Evolutionary conservation across 345 rosid genomes (phyloP), one percentile per base, ranked within the genome.

Genomic region (Moricandia arvensis): DNA sequence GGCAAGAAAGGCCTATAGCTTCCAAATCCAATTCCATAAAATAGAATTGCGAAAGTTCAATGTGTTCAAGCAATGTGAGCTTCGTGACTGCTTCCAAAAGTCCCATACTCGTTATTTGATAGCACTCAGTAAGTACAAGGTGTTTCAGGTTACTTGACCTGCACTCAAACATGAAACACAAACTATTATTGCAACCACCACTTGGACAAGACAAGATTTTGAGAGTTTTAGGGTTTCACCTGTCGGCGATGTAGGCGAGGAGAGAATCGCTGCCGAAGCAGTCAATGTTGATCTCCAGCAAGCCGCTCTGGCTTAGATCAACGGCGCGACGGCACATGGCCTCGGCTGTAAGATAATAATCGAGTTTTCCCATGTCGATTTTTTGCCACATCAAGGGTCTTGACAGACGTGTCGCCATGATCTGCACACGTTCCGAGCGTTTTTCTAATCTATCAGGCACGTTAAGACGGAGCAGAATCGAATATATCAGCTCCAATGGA

Each of bases 331-430:
- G 68, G 51, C 83, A 89, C 68, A 87, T 62, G 18, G 6, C 6
- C 6, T 6, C 27, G 4, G 33, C 81, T 33, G 66, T 12, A 60
- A 59, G 68, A 6, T 11, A 5, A 21, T 21, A 21, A 21, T 16
- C 15, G 7, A 0, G n/a, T 69, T 66, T 53, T 31, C 31, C 76
- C 3, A 0, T 9, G 16, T 71, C 84, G 68, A 89, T 79, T 58
- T 62, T 51, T 8, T 81, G 73, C 87, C 92, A 89, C 81, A 85
- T 75, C 7, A 69, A 70, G 0, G 90, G 1, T 89, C 87, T 73
- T 16, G 74, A 82, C 80, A 83, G 69, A 87, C 49, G 38, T 27
- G 13, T 24, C 82, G 79, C 90, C 93, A 89, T 12, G 77, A 66
- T 18, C 79, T 59, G 80, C 97, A 89, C 35, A 89, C 97, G 1